Evolutionary conservation across 2,329 filamentous ascomycete species (phyloP).

Genomic region (Clarireedia paspali): DNA sequence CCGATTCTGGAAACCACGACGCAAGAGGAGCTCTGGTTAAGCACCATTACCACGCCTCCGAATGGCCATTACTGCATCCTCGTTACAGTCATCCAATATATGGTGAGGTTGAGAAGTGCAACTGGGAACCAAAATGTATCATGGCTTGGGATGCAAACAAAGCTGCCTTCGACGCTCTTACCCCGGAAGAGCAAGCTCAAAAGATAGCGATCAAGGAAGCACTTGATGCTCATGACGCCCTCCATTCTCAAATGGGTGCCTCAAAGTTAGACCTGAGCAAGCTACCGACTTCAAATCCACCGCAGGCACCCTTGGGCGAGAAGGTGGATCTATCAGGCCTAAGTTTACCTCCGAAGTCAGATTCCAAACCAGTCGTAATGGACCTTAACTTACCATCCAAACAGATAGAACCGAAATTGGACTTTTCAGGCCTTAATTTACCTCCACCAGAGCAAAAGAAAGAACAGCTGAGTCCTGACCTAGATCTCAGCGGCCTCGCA

Average conservation of each 20-base stretch:
- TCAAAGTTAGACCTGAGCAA: background rate
- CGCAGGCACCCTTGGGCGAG: background rate
- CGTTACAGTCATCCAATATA: constrained; percentile 61
- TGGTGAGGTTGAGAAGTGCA: constrained; percentile 63
- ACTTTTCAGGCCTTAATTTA: background rate
- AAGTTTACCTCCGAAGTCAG: background rate
- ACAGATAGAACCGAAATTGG: background rate
- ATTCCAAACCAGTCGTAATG: background rate
- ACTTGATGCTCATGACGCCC: constrained; percentile 10
- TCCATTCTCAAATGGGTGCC: constrained; percentile 6
- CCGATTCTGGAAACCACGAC: constrained; percentile 63
- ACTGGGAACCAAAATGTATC: constrained; percentile 60
- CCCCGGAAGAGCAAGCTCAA: constrained; percentile 51
- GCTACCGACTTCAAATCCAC: background rate
- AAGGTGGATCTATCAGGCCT: background rate
- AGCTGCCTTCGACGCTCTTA: constrained; percentile 49
- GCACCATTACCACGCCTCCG: constrained; percentile 68
- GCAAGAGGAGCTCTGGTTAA: constrained; percentile 59
- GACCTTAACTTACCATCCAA: background rate
- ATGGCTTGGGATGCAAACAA: constrained; percentile 58
- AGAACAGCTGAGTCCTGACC: background rate
- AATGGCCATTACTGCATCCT: constrained; percentile 61
- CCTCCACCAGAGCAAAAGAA: background rate
- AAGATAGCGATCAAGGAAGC: constrained; percentile 23
- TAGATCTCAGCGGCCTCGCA: background rate